Percentiles rank a stretch among this genome's conserved stretches.
Evolutionary conservation across 805 yeast genomes (phyloP).

Genomic region (Kluyveromyces siamensis): DNA sequence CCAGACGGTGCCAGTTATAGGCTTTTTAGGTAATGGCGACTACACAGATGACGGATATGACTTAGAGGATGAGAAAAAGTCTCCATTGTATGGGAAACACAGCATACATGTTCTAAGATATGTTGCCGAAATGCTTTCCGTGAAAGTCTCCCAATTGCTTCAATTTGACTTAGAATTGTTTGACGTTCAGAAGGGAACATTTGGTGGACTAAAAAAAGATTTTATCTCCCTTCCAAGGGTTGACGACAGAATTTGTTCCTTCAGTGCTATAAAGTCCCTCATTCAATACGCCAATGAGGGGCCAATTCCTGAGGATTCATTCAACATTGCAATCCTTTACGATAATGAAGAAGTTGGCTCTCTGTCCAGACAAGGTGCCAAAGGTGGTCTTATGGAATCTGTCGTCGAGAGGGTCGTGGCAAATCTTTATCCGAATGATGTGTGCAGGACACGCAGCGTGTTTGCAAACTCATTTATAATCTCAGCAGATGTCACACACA

Average conservation of each 20-base stretch:
- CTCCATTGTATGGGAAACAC: slow-evolving; percentile 66
- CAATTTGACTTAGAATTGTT: slow-evolving; percentile 71
- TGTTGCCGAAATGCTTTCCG: slow-evolving; percentile 51
- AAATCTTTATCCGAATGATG: slow-evolving; percentile 14
- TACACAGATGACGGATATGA: slow-evolving; percentile 20
- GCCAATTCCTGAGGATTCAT: slow-evolving; percentile 30
- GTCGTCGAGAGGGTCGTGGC: slow-evolving; percentile 49
- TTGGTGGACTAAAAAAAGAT: slow-evolving; percentile 72
- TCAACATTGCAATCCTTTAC: slow-evolving; percentile 54
- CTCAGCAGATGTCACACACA: slow-evolving; percentile 80
- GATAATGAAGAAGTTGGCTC: slow-evolving; percentile 86
- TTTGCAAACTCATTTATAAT: slow-evolving; percentile 72
- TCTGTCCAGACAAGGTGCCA: slow-evolving; percentile 71
- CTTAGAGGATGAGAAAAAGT: slow-evolving; percentile 49
- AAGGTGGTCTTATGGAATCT: slow-evolving; percentile 63
- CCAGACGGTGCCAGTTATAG: slow-evolving; percentile 70
- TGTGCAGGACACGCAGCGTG: slow-evolving; percentile 30
- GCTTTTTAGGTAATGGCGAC: slow-evolving; percentile 34
- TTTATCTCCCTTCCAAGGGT: slow-evolving; percentile 75
- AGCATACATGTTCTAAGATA: slow-evolving; percentile 59
- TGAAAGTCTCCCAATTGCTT: slow-evolving; percentile 50
- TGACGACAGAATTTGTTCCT: slow-evolving; percentile 79
- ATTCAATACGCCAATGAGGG: slow-evolving; percentile 39
- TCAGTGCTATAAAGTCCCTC: slow-evolving; percentile 56
- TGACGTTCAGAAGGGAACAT: slow-evolving; percentile 70